Conservation (phyloP, 768 basidiomycete genomes). For the Coprinellus micaceus region DNA sequence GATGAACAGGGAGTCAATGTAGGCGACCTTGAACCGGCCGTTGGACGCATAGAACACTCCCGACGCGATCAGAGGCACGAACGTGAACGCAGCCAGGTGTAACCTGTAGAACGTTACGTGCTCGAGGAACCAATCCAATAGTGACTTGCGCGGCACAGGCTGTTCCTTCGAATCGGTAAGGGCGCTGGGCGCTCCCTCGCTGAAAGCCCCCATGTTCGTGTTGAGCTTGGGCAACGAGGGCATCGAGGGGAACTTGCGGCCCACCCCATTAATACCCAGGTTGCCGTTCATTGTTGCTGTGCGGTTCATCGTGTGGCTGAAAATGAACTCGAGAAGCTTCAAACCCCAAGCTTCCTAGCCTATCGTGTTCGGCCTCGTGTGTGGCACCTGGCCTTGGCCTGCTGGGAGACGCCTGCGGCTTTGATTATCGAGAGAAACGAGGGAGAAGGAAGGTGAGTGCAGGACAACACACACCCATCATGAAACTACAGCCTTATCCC, state of each 20-base stretch:
- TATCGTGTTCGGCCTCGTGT: no score
- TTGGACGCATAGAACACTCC: conserved; percentile 67
- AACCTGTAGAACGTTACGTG: conserved; percentile 51
- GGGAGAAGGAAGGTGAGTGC: background rate
- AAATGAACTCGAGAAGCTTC: no score
- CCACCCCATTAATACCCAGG: background rate
- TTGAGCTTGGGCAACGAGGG: background rate
- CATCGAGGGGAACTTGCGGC: background rate
- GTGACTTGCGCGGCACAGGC: background rate
- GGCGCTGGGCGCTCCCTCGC: background rate
- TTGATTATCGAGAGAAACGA: background rate
- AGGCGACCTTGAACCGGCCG: conserved; percentile 46
- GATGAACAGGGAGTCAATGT: conserved; percentile 57
- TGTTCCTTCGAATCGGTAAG: background rate
- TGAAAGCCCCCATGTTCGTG: background rate
- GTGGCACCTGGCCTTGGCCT: no score
- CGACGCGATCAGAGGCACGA: conserved; percentile 57
- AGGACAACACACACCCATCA: background rate
- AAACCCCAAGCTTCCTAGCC: no score
- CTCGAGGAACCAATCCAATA: conserved; percentile 10
- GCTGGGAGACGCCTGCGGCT: no score
- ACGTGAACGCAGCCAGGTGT: conserved; percentile 46
- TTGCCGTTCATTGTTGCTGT: no score
- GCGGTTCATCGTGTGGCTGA: no score
- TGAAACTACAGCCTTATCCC: background rate